Percentiles rank a stretch among this genome's conserved stretches.
phyloP scores from a whole-genome alignment of 345 rosid species.

The Corchorus capsularis region DNA sequence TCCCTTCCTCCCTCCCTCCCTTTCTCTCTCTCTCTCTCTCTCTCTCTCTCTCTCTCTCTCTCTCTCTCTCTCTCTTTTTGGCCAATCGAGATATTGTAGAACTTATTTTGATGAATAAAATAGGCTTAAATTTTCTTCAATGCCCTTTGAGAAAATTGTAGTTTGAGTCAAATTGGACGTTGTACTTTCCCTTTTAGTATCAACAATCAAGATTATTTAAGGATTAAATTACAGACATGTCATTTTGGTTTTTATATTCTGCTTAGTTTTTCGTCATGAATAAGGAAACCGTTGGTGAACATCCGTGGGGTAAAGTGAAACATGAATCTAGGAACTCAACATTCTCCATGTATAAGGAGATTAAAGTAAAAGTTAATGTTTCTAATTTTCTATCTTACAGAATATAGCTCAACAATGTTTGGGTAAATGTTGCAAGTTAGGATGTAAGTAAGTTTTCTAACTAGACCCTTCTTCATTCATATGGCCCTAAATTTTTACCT shows the following conservation, averaged over 20 bases:
- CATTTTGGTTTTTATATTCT: background rate
- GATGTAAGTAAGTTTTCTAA: background rate
- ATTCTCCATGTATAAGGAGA: background rate
- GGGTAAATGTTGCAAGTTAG: background rate
- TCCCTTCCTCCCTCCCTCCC: no score
- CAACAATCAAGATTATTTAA: background rate
- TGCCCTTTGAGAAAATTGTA: background rate
- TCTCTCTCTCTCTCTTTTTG: no score
- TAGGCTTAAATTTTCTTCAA: no score
- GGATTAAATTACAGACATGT: no score
- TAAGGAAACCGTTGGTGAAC: background rate
- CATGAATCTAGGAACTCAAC: background rate
- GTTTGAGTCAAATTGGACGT: background rate
- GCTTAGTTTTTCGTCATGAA: background rate
- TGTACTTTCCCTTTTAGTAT: background rate
- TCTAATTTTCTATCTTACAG: background rate
- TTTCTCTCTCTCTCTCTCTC: no score
- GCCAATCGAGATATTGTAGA: background rate
- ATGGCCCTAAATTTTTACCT: background rate
- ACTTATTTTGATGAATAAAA: conserved; percentile 2
- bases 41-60: background rate
- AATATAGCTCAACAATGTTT: background rate
- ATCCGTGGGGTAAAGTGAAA: background rate
- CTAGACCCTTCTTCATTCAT: background rate
- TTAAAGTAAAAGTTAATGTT: background rate